These are phyloP conservation scores for Phycomyces blakesleeanus DNA, from an alignment of 192 early-diverging fungal species.

Conservation along the genomic window DNA sequence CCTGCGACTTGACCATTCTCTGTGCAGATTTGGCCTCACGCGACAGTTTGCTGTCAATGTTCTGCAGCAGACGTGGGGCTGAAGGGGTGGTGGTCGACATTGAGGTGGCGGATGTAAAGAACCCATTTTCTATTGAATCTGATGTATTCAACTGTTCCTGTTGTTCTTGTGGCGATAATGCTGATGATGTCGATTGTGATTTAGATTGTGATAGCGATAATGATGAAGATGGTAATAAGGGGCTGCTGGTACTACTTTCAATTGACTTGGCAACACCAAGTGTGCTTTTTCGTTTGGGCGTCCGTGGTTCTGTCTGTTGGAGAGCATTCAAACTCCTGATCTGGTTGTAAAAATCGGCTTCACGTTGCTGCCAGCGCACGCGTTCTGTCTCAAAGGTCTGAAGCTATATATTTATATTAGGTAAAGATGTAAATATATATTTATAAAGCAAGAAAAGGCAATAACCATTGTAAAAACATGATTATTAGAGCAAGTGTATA, in stretches of 20 bases:
- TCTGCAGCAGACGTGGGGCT: background rate
- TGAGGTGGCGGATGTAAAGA: too few relatives aligned
- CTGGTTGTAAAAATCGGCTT: conserved; percentile 33
- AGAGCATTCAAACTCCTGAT: conserved; percentile 14
- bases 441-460: too few relatives aligned
- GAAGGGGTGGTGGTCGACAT: background rate
- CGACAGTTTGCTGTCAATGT: conserved; percentile 1
- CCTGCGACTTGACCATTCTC: conserved; percentile 20
- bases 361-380: conserved; percentile 34
- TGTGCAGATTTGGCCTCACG: conserved; percentile 19
- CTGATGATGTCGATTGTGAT: too few relatives aligned
- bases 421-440: background rate
- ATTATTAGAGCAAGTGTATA: too few relatives aligned
- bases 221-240: background rate
- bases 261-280: background rate
- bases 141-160: too few relatives aligned
- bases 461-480: too few relatives aligned
- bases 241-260: background rate
- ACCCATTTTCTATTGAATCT: too few relatives aligned
- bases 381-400: conserved; percentile 35
- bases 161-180: too few relatives aligned
- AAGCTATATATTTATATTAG: background rate
- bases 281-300: conserved; percentile 27
- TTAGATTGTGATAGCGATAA: background rate
- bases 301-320: conserved; percentile 24